These are phyloP conservation scores for Lentinus polychrous DNA, from an alignment of 1,284 basidiomycete genomes.

Conservation along the genomic window DNA sequence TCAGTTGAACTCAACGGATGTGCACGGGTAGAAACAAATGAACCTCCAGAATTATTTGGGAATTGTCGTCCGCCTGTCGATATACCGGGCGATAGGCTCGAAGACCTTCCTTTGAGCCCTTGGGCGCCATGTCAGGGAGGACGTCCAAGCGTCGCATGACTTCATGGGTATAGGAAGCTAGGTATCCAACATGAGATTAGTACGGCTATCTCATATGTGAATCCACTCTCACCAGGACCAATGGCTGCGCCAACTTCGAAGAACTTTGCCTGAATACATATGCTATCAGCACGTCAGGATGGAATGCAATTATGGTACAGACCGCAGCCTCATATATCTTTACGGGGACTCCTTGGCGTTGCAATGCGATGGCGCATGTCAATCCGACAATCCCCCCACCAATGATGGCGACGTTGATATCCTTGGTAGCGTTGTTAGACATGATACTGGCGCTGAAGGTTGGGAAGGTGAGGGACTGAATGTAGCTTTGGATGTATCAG, in stretches of 20 bases:
- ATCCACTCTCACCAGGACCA: slow-evolving; percentile 32
- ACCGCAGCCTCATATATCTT: slow-evolving; percentile 18
- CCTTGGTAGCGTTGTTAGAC: neutral
- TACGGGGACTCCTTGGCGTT: slow-evolving; percentile 11
- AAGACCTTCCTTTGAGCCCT: slow-evolving; percentile 22
- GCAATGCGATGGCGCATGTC: slow-evolving; percentile 12
- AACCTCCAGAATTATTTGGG: slow-evolving; percentile 39
- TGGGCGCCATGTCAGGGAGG: slow-evolving; percentile 31
- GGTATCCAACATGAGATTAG: slow-evolving; percentile 1
- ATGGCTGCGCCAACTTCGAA: slow-evolving; percentile 47
- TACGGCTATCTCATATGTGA: neutral
- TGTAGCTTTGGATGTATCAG: neutral
- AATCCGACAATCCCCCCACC: slow-evolving; percentile 18
- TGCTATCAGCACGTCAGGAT: neutral
- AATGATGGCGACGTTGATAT: slow-evolving; percentile 12
- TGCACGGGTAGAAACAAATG: slow-evolving; percentile 9
- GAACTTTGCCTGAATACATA: slow-evolving; percentile 28
- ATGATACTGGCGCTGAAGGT: too few species aligned
- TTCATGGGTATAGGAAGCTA: slow-evolving; percentile 44
- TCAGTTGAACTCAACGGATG: neutral
- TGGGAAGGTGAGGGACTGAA: too few species aligned
- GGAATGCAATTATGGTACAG: slow-evolving; percentile 5
- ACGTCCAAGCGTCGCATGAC: slow-evolving; percentile 37
- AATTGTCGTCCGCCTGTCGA: slow-evolving; percentile 30
- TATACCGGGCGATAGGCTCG: slow-evolving; percentile 17